These are phyloP conservation scores for Coemansia sp. DNA, from an alignment of 192 early-diverging fungal genomes.

Conservation along the genomic window DNA sequence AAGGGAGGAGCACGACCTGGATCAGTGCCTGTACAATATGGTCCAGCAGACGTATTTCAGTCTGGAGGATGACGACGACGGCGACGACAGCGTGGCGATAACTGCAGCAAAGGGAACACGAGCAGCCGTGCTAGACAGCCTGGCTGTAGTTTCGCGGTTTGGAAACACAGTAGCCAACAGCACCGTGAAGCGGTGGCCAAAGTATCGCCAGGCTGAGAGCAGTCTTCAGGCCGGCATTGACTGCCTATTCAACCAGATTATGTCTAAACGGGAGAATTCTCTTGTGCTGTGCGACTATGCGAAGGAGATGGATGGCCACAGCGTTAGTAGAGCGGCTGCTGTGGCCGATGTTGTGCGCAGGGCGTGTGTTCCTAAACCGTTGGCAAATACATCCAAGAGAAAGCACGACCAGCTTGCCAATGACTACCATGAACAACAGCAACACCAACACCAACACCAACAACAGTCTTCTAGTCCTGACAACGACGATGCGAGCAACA, in stretches of 20 bases:
- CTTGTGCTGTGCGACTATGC: background rate
- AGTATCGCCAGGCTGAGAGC: background rate
- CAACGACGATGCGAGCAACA: background rate
- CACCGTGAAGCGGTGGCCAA: background rate
- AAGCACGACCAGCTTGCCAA: background rate
- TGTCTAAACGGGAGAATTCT: background rate
- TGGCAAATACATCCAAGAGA: background rate
- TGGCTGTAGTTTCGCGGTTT: background rate
- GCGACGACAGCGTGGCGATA: background rate
- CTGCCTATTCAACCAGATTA: background rate
- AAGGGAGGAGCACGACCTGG: background rate
- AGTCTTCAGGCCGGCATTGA: background rate
- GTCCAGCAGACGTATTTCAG: slow-evolving; percentile 30
- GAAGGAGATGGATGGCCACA: too few species aligned
- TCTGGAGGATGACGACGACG: background rate
- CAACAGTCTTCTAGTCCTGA: background rate
- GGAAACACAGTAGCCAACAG: background rate
- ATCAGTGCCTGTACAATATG: slow-evolving; percentile 11
- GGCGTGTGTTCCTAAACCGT: background rate
- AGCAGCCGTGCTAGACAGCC: background rate
- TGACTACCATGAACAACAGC: background rate
- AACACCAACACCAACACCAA: background rate
- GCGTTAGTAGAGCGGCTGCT: background rate
- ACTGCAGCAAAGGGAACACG: background rate
- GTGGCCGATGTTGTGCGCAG: background rate